Base-by-base conservation (phyloP, 177 flowering plant species). In the Telopea speciosissima region DNA sequence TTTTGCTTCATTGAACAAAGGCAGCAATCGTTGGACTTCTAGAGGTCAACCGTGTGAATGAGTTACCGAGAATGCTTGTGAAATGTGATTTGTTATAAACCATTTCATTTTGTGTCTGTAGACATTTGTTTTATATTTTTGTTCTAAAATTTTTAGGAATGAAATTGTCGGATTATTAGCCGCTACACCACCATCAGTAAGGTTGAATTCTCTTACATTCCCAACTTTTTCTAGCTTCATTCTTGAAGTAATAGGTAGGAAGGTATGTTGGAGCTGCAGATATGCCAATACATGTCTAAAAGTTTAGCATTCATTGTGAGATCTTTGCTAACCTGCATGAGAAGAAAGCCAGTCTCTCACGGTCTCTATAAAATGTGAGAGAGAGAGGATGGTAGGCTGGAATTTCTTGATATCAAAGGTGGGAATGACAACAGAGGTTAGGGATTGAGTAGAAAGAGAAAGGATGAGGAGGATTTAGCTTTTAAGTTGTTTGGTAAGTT, bases 211-310 rank as follows among this genome's bases (percentile, higher is more conserved):
- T 24, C 62, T 63, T 1, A 24, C 68, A n/a, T 76, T 67, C 4
- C 81, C 81, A 0, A 60, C n/a, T 1, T 22, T 17, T 63, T 80
- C n/a, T n/a, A n/a, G n/a, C 79, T 68, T 69, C 16, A 40, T 75
- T 84, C 66, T 77, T 26, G 58, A 86, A 85, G 31, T 68, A 66
- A 74, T 88, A 67, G 23, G 92, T 73, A 1, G 90, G 90, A 26
- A 88, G 79, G 69, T 76, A 83, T 31, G 92, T 87, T 24, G 92
- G 92, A 0, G 91, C 89, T 19, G 91, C 89, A 1, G 91, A 83
- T 3, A 88, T 85, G 24, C 76, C 70, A 31, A 85, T 83, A 78
- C 89, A 86, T 82, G 63, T 88, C 89, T 8, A 85, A 75, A 21
- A 88, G 72, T 24, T 16, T 49, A 36, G 84, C 90, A 76, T 88